Evolutionary conservation across 148 eudicot species (phyloP).

Genomic region (Vaccinium vitisidaea): DNA sequence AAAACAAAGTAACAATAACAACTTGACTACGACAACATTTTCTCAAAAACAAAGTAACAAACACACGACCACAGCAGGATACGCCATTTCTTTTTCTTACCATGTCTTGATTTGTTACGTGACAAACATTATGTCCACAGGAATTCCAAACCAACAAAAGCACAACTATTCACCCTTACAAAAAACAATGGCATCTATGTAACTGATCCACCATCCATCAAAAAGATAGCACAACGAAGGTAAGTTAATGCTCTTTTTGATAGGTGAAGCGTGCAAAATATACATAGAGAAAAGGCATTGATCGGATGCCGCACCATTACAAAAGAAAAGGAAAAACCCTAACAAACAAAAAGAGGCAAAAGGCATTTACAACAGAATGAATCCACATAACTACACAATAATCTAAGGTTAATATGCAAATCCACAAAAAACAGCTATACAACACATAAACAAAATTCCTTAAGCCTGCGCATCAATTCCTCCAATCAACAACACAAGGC

Average conservation of each 20-base stretch:
- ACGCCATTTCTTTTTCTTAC: not conserved
- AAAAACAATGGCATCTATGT: not conserved
- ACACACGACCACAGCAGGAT: not conserved
- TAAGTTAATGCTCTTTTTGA: not conserved
- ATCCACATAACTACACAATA: too few relatives aligned
- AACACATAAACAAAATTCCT: not conserved
- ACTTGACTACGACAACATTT: not conserved
- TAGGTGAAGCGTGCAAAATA: not conserved
- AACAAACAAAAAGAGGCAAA: not conserved
- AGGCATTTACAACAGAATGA: not conserved
- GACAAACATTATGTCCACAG: slow-evolving; percentile 2
- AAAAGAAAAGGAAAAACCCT: not conserved
- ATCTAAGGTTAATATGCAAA: not conserved
- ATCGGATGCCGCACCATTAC: not conserved
- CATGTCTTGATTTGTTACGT: not conserved
- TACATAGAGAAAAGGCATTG: not conserved
- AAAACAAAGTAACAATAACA: not conserved
- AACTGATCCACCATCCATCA: not conserved
- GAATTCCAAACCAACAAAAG: not conserved
- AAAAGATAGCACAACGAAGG: not conserved
- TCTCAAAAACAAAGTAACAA: not conserved
- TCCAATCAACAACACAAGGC: not conserved
- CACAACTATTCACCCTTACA: not conserved
- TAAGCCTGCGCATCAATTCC: not conserved
- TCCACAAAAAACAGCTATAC: not conserved